Evolutionary conservation across 768 basidiomycete species (phyloP).

Genomic region (Plicaturopsis crispa): DNA sequence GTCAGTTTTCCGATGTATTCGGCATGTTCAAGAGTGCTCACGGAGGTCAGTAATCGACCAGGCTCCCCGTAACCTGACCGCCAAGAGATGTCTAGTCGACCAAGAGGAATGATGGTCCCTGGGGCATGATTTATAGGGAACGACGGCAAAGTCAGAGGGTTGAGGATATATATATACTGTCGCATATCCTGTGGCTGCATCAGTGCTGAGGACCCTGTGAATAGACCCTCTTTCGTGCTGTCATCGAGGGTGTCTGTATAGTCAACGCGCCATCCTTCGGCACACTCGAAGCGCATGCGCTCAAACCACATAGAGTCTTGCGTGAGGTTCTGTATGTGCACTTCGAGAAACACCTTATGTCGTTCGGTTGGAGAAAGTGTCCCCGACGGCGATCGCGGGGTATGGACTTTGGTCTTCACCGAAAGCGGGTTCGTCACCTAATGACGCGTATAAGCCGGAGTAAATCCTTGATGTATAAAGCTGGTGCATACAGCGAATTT

Average conservation of each 20-base stretch:
- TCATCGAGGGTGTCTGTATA: slow-evolving; percentile 41
- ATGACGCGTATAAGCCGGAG: neutral
- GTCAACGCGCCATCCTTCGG: slow-evolving; percentile 54
- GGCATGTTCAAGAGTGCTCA: slow-evolving; percentile 16
- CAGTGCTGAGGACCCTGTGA: slow-evolving; percentile 55
- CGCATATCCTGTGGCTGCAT: slow-evolving; percentile 81
- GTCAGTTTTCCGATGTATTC: no score
- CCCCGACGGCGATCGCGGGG: slow-evolving; percentile 66
- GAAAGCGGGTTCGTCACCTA: slow-evolving; percentile 93
- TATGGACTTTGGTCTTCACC: slow-evolving; percentile 91
- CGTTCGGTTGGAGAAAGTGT: slow-evolving; percentile 55
- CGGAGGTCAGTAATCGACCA: slow-evolving; percentile 80
- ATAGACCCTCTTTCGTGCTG: slow-evolving; percentile 31
- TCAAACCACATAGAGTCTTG: slow-evolving; percentile 73
- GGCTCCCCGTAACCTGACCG: slow-evolving; percentile 78
- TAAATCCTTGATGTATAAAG: neutral
- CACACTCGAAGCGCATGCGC: slow-evolving; percentile 70
- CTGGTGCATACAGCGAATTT: slow-evolving; percentile 70
- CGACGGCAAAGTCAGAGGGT: slow-evolving; percentile 35
- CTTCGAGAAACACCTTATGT: slow-evolving; percentile 84
- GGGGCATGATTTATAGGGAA: slow-evolving; percentile 47
- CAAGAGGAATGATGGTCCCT: slow-evolving; percentile 71
- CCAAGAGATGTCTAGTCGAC: slow-evolving; percentile 88
- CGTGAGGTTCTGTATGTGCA: slow-evolving; percentile 87
- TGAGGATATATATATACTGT: slow-evolving; percentile 84